phyloP scores from a whole-genome alignment of 495 filamentous ascomycete genomes.

The Daldinia concentrica region DNA sequence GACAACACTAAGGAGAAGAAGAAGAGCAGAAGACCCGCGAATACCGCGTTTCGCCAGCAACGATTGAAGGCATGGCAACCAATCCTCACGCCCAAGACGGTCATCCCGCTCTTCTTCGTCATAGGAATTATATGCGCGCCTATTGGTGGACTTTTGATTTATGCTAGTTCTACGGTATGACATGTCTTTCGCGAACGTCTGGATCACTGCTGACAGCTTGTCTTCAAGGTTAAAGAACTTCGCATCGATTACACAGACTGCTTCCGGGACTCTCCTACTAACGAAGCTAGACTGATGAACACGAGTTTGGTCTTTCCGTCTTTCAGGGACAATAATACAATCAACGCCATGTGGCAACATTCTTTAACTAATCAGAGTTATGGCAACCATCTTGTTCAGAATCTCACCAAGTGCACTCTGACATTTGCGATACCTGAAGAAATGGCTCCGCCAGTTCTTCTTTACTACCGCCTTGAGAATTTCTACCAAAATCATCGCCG shows the following conservation, averaged over 20 bases:
- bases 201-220: slow-evolving; percentile 21
- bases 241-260: slow-evolving; percentile 91
- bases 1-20: slow-evolving; percentile 69
- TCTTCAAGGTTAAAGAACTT: slow-evolving; percentile 83
- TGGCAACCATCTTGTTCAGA: slow-evolving; percentile 29
- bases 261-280: slow-evolving; percentile 57
- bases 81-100: slow-evolving; percentile 92
- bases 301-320: slow-evolving; percentile 65
- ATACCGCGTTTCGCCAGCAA: slow-evolving; percentile 93
- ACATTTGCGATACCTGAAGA: slow-evolving; percentile 80
- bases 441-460: slow-evolving; percentile 79
- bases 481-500: slow-evolving; percentile 99
- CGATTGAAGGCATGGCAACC: slow-evolving; percentile 96
- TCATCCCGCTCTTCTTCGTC: slow-evolving; percentile 87
- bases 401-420: slow-evolving; percentile 66
- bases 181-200: neutral
- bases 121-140: slow-evolving; percentile 88
- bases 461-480: slow-evolving; percentile 96
- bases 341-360: slow-evolving; percentile 49
- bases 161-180: slow-evolving; percentile 77
- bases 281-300: slow-evolving; percentile 57
- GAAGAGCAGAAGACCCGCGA: slow-evolving; percentile 86
- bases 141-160: slow-evolving; percentile 84
- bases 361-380: slow-evolving; percentile 37
- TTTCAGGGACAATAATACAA: slow-evolving; percentile 66